Evolutionary conservation across 495 filamentous ascomycete species (phyloP).

Genomic region (Cairneyella variabilis): DNA sequence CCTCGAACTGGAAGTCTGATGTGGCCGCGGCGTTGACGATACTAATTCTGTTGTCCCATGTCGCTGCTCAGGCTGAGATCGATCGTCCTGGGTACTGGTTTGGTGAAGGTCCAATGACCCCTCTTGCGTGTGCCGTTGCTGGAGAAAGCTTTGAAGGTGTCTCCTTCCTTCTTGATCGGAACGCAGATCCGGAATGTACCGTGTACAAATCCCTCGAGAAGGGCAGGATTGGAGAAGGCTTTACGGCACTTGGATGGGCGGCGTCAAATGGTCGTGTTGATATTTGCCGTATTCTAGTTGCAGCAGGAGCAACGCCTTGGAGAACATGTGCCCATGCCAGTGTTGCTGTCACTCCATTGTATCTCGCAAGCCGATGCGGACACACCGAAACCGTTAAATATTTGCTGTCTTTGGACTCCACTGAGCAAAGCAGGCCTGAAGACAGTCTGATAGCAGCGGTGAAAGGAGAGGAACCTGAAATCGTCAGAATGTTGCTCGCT

Average conservation of each 20-base stretch:
- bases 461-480: background rate
- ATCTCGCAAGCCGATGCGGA: background rate
- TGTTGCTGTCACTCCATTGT: background rate
- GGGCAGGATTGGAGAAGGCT: background rate
- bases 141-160: background rate
- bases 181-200: background rate
- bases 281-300: background rate
- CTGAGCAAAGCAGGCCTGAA: background rate
- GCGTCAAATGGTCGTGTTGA: background rate
- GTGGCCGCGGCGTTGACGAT: background rate
- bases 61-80: background rate
- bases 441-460: background rate
- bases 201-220: background rate
- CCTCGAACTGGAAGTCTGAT: background rate
- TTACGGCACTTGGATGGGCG: background rate
- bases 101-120: background rate
- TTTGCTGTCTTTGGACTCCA: background rate
- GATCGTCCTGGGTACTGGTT: background rate
- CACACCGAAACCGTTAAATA: slow-evolving; percentile 1
- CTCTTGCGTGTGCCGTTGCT: background rate
- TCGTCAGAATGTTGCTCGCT: background rate
- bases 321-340: background rate
- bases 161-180: background rate
- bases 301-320: background rate
- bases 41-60: background rate